Evolutionary conservation across 2,329 filamentous ascomycete species (phyloP).

Genomic region (Colletotrichum sp.): DNA sequence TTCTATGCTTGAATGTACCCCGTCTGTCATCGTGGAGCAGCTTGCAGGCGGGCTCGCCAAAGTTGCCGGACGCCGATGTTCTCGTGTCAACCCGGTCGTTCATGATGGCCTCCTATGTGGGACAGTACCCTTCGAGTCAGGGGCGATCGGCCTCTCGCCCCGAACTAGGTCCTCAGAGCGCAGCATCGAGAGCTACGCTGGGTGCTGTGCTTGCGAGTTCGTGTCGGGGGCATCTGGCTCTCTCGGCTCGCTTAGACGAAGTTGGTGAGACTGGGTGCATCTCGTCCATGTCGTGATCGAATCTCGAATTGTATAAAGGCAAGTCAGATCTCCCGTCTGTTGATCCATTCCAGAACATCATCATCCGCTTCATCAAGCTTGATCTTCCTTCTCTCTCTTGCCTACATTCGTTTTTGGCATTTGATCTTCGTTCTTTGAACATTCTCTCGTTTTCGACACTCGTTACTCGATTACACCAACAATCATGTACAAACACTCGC

Average conservation of each 20-base stretch:
- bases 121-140: neutral
- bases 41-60: neutral
- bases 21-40: neutral
- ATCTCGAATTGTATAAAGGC: conserved; percentile 11
- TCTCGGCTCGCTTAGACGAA: neutral
- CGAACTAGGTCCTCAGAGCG: neutral
- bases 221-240: neutral
- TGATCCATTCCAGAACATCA: neutral
- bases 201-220: neutral
- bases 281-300: neutral
- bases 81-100: neutral
- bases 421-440: neutral
- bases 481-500: conserved; percentile 16
- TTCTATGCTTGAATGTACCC: neutral
- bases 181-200: conserved; percentile 1
- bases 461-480: neutral
- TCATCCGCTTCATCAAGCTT: conserved; percentile 9
- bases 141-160: neutral
- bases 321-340: neutral
- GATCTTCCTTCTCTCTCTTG: neutral
- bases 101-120: conserved; percentile 4
- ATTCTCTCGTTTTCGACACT: conserved; percentile 1
- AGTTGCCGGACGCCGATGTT: neutral
- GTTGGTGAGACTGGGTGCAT: neutral
- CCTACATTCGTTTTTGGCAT: conserved; percentile 6